Base-by-base conservation (phyloP, 768 basidiomycete species). In the Ramaria sp. region DNA sequence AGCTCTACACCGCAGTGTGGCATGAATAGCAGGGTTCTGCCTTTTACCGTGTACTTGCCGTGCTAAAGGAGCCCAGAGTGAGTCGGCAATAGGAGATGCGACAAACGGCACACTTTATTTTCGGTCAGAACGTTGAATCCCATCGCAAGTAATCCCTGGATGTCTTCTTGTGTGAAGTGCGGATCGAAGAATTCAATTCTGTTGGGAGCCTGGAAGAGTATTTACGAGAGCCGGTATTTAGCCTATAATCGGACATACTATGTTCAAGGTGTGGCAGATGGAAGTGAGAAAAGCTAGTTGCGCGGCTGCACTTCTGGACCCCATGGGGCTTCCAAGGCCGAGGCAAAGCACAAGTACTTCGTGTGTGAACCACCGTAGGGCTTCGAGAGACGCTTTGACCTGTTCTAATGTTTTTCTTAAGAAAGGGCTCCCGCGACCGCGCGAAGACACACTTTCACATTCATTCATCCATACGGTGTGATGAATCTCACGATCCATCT, bases 1-100 rank as follows among this genome's bases (percentile, higher is more conserved):
- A 89, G 73, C 59, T 75, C 75, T 67, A 84, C 64, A 64, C 86
- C 84, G 66, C 88, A 88, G 67, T 89, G 87, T 20, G 86, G 87
- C 85, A 88, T 87, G 70, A 80, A 88, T 54, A 83, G 71, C 54
- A 90, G 72, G 48, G 84, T 86, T 60, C 82, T 80, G 55, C 61
- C 51, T 27, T 62, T 59, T 48, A 71, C 37, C 15, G 58, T 54
- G 57, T 75, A 67, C 53, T 65, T 66, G 22, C 67, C 68, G 24
- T 65, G 66, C 74, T 78, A 63, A 22, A 50, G 55, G 24, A 60
- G 45, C 60, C 34, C 49, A 41, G 30, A 57, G 57, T 43, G 51
- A 53, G 53, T 54, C 46, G 38, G 31, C 51, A 56, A 55, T 57
- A 50, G 49, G 46, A 58, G 39, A 54, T 57, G 38, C 49, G 47